Conservation (phyloP, 345 rosid species). For the Lumnitzera littorea region DNA sequence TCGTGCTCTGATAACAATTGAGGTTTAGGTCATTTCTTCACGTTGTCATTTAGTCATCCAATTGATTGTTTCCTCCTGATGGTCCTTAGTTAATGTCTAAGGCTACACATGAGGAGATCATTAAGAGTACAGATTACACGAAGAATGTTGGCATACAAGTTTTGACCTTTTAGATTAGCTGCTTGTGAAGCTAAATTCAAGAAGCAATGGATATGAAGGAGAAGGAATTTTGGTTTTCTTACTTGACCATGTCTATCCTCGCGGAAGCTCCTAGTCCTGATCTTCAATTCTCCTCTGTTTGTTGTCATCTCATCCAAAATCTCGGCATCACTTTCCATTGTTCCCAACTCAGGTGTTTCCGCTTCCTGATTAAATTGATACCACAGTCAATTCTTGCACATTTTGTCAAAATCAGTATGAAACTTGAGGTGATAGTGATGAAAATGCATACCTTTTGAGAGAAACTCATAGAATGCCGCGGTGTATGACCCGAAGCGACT, state of each 20-base stretch:
- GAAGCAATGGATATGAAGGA: not conserved
- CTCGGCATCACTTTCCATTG: slow-evolving; percentile 50
- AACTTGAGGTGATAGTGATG: not conserved
- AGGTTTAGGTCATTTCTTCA: no score
- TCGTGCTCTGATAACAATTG: no score
- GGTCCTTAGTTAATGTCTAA: no score
- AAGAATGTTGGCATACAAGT: no score
- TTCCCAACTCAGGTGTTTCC: slow-evolving; percentile 12
- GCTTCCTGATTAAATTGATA: slow-evolving; percentile 23
- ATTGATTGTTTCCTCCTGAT: no score
- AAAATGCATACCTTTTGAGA: not conserved
- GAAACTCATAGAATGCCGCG: no score
- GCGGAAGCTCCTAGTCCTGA: slow-evolving; percentile 43
- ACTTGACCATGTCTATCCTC: slow-evolving; percentile 35
- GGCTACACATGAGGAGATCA: no score
- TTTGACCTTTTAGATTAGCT: no score
- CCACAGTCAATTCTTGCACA: not conserved
- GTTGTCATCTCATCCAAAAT: slow-evolving; percentile 72
- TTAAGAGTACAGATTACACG: no score
- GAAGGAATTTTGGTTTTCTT: not conserved
- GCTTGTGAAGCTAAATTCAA: no score
- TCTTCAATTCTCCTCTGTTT: slow-evolving; percentile 67
- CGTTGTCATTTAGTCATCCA: no score
- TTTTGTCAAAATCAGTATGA: not conserved
- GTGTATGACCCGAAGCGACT: no score